Evolutionary conservation across 2,329 filamentous ascomycete genomes (phyloP), one percentile per base, ranked within the genome.

Genomic region (Septoria linicola): DNA sequence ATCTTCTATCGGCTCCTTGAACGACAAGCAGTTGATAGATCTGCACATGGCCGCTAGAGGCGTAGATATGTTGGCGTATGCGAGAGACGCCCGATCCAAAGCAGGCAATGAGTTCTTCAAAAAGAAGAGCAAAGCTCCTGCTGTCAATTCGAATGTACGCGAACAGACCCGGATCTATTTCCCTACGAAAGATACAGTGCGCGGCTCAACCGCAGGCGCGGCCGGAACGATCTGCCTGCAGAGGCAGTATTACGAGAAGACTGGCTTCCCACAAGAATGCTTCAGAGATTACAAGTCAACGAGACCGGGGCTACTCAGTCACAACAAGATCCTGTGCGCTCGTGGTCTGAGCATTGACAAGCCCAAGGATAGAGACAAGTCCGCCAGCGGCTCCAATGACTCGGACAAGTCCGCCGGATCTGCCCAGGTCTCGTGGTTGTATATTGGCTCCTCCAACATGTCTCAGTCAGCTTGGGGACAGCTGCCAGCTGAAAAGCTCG

Each of bases 381-480:
- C 36, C 17, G 36, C 4, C 17, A 21, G 36, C 17, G 11, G 16
- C 17, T 20, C 36, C 36, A 20, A 20, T 16, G 36, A 14, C 16
- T 16, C 36, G 16, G n/a, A 4, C 2, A 8, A 21, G 10, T 7
- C 36, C 7, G 3, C 36, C 17, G 10, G 8, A 2, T n/a, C 16
- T 25, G 54, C 39, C 70, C 66, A 72, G 19, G 68, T 72, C 34
- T 83, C 83, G 3, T 97, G 89, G 85, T 85, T 80, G 2, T 97
- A 97, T 65, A 73, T 96, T 31, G 93, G 93, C 13, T 95, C 89
- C 62, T 89, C 89, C 6, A 99, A 99, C 70, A 72, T 96, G 21
- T 95, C 90, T 0, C 90, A 96, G 70, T 91, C 88, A 67, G 93
- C 93, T 23, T 99, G 93, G 92, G 93, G 92, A 17, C 83, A 83